phyloP scores from a whole-genome alignment of 2,329 filamentous ascomycete genomes.

The Stachybotrys chlorohalonatus region DNA sequence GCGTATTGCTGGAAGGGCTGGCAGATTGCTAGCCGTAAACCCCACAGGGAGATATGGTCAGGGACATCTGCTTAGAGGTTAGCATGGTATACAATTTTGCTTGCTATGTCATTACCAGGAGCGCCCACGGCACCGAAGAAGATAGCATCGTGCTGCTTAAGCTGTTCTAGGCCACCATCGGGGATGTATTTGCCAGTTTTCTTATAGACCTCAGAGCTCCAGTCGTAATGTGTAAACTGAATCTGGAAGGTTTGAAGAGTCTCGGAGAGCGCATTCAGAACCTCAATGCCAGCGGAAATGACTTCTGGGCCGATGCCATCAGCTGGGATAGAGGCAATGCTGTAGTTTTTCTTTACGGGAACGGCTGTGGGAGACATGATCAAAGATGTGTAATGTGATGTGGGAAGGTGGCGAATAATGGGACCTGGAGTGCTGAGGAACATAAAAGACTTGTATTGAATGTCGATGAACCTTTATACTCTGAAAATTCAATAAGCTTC shows the following conservation, averaged over 20 bases:
- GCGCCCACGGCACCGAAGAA: slow-evolving; percentile 59
- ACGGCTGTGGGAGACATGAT: slow-evolving; percentile 14
- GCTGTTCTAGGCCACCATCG: slow-evolving; percentile 36
- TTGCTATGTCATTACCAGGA: slow-evolving; percentile 13
- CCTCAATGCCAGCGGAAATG: slow-evolving; percentile 51
- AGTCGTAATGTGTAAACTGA: slow-evolving; percentile 52
- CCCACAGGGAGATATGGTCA: slow-evolving; percentile 60
- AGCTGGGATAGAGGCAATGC: slow-evolving; percentile 56
- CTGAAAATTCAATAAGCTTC: not conserved
- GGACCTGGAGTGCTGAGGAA: not conserved
- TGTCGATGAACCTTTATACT: not conserved
- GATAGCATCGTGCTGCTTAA: slow-evolving; percentile 55
- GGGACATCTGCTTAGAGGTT: slow-evolving; percentile 33
- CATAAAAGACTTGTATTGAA: not conserved
- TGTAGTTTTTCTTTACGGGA: slow-evolving; percentile 26
- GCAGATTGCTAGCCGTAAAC: slow-evolving; percentile 56
- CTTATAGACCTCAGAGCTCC: slow-evolving; percentile 51
- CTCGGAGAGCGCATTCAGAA: slow-evolving; percentile 42
- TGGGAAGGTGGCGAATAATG: not conserved
- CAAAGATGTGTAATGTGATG: not conserved
- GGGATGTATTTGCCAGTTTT: slow-evolving; percentile 34
- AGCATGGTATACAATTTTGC: too few relatives aligned
- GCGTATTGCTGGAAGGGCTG: slow-evolving; percentile 61
- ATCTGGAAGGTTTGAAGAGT: slow-evolving; percentile 39
- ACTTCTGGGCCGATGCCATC: slow-evolving; percentile 65